phyloP scores from a whole-genome alignment of 164 flowering plant genomes.

The Saururus chinensis region DNA sequence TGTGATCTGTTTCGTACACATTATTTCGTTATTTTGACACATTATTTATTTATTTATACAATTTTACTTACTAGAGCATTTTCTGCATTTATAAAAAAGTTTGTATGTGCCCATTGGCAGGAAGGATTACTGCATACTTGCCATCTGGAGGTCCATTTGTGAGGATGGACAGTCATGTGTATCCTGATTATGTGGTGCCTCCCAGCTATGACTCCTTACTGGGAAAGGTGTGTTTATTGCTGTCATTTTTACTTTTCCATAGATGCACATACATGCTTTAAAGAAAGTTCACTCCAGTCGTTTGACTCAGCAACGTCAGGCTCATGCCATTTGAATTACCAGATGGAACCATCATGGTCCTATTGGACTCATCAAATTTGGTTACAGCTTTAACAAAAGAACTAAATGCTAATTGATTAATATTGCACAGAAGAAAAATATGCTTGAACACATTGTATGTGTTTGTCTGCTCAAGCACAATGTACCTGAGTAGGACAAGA shows the following conservation, averaged over 20 bases:
- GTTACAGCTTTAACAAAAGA: neutral
- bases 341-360: neutral
- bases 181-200: conserved; percentile 95
- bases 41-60: too few species aligned
- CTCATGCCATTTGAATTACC: too few species aligned
- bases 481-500: neutral
- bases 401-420: too few species aligned
- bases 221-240: conserved; percentile 59
- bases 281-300: too few species aligned
- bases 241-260: neutral
- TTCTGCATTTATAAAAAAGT: too few species aligned
- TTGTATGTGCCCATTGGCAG: conserved; percentile 22
- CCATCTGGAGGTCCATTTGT: conserved; percentile 98
- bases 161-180: conserved; percentile 97
- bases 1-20: neutral
- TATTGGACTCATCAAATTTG: neutral
- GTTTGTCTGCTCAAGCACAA: too few species aligned
- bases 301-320: too few species aligned
- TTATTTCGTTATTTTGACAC: neutral
- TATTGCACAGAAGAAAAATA: too few species aligned
- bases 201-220: conserved; percentile 96
- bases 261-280: too few species aligned
- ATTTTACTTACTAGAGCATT: too few species aligned
- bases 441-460: too few species aligned
- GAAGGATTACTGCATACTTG: conserved; percentile 84